These are phyloP conservation scores for Quercus lobata DNA, from an alignment of 331 rosid species.

Conservation along the genomic window DNA sequence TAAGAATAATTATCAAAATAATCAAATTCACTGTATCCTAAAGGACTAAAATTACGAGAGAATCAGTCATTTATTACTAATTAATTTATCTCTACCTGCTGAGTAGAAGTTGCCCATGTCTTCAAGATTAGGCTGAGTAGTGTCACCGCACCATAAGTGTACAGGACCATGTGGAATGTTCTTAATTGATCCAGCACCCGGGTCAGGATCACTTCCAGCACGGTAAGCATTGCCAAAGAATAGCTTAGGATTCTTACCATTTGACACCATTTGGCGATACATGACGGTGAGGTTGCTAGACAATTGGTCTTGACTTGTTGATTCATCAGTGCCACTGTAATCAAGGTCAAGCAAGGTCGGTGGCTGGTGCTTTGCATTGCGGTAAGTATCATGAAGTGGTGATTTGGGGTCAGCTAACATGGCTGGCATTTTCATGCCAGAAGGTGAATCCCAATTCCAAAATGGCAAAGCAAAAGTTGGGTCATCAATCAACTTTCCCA, in stretches of 20 bases:
- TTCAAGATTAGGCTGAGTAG: slow-evolving; percentile 52
- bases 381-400: slow-evolving; percentile 43
- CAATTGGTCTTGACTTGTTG: neutral
- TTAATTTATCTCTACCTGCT: slow-evolving; percentile 48
- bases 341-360: slow-evolving; percentile 43
- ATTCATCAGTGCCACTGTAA: slow-evolving; percentile 2
- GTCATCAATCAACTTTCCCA: no score
- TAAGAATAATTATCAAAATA: no score
- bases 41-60: no score
- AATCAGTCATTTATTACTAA: no score
- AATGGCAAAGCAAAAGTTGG: neutral
- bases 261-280: slow-evolving; percentile 75
- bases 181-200: slow-evolving; percentile 55
- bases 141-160: slow-evolving; percentile 65
- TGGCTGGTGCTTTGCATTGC: slow-evolving; percentile 43
- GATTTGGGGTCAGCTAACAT: slow-evolving; percentile 40
- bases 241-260: slow-evolving; percentile 32
- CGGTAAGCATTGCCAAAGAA: slow-evolving; percentile 58
- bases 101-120: slow-evolving; percentile 81
- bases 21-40: no score
- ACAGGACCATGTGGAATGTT: slow-evolving; percentile 55
- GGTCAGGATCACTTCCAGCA: slow-evolving; percentile 50
- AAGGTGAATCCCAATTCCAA: slow-evolving; percentile 74
- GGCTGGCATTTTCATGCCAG: slow-evolving; percentile 59
- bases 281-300: slow-evolving; percentile 44